A percentile compares a stretch with the other conserved stretches of the same genome.
phyloP scores from a whole-genome alignment of 2,329 filamentous ascomycete genomes.

The Alternaria metachromatica region DNA sequence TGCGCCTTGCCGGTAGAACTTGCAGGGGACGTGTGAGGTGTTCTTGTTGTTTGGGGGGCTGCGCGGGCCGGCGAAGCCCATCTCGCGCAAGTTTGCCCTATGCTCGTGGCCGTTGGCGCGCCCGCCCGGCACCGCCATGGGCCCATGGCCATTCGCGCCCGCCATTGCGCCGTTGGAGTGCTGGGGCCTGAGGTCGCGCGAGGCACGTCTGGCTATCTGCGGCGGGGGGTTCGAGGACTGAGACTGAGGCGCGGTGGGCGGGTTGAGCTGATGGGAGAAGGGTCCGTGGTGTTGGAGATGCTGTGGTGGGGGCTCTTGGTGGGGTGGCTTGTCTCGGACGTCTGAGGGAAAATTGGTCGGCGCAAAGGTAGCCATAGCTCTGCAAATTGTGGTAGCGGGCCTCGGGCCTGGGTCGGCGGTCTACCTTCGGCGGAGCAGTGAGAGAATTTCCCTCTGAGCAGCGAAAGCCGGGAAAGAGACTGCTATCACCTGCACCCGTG shows the following conservation, averaged over 20 bases:
- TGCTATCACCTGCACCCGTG: slow-evolving; percentile 24
- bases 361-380: slow-evolving; percentile 40
- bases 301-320: slow-evolving; percentile 40
- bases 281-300: slow-evolving; percentile 29
- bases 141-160: slow-evolving; percentile 43
- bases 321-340: slow-evolving; percentile 37
- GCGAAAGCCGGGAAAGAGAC: slow-evolving; percentile 21
- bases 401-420: slow-evolving; percentile 8
- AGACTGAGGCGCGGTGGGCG: slow-evolving; percentile 24
- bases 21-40: slow-evolving; percentile 97
- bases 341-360: slow-evolving; percentile 26
- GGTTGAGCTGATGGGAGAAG: slow-evolving; percentile 38
- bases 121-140: slow-evolving; percentile 47
- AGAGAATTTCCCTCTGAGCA: slow-evolving; percentile 8
- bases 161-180: slow-evolving; percentile 42
- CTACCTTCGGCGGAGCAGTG: slow-evolving; percentile 4
- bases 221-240: slow-evolving; percentile 28
- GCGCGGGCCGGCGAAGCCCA: slow-evolving; percentile 51
- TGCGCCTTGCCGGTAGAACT: slow-evolving; percentile 96
- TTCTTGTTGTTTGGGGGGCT: slow-evolving; percentile 64
- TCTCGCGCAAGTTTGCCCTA: slow-evolving; percentile 43
- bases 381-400: slow-evolving; percentile 5
- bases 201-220: slow-evolving; percentile 35
- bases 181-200: slow-evolving; percentile 40
- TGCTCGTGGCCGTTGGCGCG: slow-evolving; percentile 42